Conservation (phyloP, 768 basidiomycete genomes). For the Coprinopsis sp. region DNA sequence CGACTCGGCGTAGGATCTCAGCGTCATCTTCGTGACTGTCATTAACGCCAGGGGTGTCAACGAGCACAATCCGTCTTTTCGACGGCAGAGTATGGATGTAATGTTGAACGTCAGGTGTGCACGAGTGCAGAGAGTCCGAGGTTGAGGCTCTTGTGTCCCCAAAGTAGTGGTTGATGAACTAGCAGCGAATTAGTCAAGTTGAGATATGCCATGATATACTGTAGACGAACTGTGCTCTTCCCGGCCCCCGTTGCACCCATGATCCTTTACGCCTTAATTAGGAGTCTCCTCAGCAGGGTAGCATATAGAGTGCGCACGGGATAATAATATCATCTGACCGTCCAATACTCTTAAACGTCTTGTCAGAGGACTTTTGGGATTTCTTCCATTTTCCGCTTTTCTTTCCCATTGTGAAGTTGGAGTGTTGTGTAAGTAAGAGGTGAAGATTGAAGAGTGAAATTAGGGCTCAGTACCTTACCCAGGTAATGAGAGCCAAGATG, state of each 20-base stretch:
- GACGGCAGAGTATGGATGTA: background rate
- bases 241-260: slow-evolving; percentile 23
- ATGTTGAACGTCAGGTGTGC: background rate
- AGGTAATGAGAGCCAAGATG: too few species aligned
- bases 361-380: background rate
- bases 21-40: slow-evolving; percentile 18
- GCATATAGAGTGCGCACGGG: background rate
- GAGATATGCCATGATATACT: background rate
- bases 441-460: background rate
- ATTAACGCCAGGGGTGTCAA: slow-evolving; percentile 27
- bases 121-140: background rate
- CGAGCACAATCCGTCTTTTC: slow-evolving; percentile 15
- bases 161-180: slow-evolving; percentile 7
- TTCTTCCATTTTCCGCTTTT: slow-evolving; percentile 5
- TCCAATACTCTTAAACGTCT: background rate
- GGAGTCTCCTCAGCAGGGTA: background rate
- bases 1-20: slow-evolving; percentile 21
- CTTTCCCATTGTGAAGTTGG: slow-evolving; percentile 1
- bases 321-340: background rate
- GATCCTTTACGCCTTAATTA: slow-evolving; percentile 8
- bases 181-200: background rate
- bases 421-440: background rate
- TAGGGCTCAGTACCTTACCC: too few species aligned
- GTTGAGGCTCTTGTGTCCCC: background rate
- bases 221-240: slow-evolving; percentile 15